Conservation (phyloP, 352 stramenopile genomes). For the Salisapilia sapeloensis region DNA sequence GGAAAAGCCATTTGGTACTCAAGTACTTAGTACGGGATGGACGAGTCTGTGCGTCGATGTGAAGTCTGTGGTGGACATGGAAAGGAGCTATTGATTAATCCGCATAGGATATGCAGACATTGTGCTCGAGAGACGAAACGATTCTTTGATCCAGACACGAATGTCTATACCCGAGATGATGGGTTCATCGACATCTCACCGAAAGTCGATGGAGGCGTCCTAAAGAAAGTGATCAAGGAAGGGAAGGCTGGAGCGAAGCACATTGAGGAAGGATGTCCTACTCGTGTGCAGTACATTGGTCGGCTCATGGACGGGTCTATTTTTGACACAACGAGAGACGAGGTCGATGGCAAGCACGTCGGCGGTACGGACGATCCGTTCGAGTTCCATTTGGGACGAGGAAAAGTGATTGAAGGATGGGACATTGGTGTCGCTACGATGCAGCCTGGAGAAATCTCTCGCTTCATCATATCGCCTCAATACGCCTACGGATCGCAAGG, state of each 20-base stretch:
- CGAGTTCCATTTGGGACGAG: slow-evolving; percentile 67
- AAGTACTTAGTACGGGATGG: too few relatives aligned
- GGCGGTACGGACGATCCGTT: slow-evolving; percentile 72
- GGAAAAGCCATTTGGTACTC: too few relatives aligned
- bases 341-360: slow-evolving; percentile 63
- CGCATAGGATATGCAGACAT: slow-evolving; percentile 52
- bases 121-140: slow-evolving; percentile 22
- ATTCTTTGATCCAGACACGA: slow-evolving; percentile 67
- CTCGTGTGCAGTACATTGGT: slow-evolving; percentile 71
- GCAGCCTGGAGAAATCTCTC: slow-evolving; percentile 51
- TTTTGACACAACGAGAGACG: slow-evolving; percentile 77
- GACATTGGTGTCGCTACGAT: slow-evolving; percentile 75
- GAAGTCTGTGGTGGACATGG: slow-evolving; percentile 49
- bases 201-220: slow-evolving; percentile 41
- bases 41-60: too few relatives aligned
- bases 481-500: slow-evolving; percentile 66
- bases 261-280: slow-evolving; percentile 71
- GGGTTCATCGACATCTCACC: slow-evolving; percentile 75
- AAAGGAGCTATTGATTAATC: slow-evolving; percentile 48
- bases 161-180: slow-evolving; percentile 40
- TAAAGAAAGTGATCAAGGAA: slow-evolving; percentile 71
- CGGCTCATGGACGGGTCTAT: slow-evolving; percentile 69
- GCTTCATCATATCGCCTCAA: slow-evolving; percentile 70
- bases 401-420: slow-evolving; percentile 78
- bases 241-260: slow-evolving; percentile 18